Evolutionary conservation across 192 early-diverging fungal species (phyloP).

Genomic region (Coemansia sp.): DNA sequence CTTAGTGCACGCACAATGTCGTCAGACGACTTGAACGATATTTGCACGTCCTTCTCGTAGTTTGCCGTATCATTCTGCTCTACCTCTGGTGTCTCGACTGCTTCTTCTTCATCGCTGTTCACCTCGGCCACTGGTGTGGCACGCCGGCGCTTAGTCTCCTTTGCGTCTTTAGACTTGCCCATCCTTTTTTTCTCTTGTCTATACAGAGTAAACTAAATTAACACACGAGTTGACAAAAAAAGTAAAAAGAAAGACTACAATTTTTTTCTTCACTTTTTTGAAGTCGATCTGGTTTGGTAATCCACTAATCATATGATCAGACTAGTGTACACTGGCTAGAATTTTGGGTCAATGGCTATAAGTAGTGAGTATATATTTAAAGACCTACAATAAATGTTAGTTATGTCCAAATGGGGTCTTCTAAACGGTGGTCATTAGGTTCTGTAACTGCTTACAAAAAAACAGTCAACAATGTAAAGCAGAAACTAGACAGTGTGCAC

Average conservation of each 20-base stretch:
- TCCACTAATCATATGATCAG: not conserved
- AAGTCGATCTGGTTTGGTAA: not conserved
- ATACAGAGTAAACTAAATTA: not conserved
- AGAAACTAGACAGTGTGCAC: too few relatives aligned
- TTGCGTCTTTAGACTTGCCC: slow-evolving; percentile 13
- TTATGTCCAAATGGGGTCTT: not conserved
- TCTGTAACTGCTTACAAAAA: not conserved
- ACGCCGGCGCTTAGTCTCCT: slow-evolving; percentile 18
- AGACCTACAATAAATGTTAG: not conserved
- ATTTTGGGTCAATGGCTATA: not conserved
- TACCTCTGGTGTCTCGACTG: not conserved
- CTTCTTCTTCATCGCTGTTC: not conserved
- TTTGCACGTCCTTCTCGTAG: slow-evolving; percentile 30
- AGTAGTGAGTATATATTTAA: not conserved
- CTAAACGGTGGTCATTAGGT: not conserved
- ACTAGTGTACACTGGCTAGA: too few relatives aligned
- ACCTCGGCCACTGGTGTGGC: not conserved
- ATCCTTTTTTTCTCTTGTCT: slow-evolving; percentile 8
- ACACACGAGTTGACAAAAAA: not conserved
- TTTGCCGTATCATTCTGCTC: not conserved
- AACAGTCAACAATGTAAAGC: too few relatives aligned
- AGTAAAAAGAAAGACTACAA: not conserved
- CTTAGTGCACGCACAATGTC: slow-evolving; percentile 36
- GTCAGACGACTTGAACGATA: slow-evolving; percentile 38
- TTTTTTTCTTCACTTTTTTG: not conserved